Evolutionary conservation across 2,329 filamentous ascomycete species (phyloP).

Genomic region (Cladosporium sp.): DNA sequence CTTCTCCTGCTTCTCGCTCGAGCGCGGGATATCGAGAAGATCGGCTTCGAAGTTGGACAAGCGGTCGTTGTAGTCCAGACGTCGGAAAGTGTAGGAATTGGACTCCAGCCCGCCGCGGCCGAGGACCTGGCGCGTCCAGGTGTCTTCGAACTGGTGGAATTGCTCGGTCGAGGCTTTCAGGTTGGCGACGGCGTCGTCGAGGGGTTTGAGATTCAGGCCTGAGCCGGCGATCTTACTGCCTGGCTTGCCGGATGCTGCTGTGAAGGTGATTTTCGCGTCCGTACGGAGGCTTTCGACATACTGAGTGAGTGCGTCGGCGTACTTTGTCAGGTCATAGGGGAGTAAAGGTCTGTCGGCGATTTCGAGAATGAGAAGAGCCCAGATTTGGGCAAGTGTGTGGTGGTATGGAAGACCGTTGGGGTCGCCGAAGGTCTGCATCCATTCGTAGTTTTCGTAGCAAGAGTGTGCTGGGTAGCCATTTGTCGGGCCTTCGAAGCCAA

Average conservation of each 20-base stretch:
- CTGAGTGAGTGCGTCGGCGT: slow-evolving; percentile 64
- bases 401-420: slow-evolving; percentile 74
- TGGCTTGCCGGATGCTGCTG: slow-evolving; percentile 9
- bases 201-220: slow-evolving; percentile 56
- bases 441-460: slow-evolving; percentile 87
- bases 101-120: slow-evolving; percentile 74
- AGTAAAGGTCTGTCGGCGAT: slow-evolving; percentile 78
- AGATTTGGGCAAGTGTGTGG: slow-evolving; percentile 73
- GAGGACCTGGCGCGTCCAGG: slow-evolving; percentile 74
- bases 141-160: slow-evolving; percentile 75
- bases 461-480: slow-evolving; percentile 70
- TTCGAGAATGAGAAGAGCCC: slow-evolving; percentile 81
- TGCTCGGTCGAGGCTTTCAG: slow-evolving; percentile 62
- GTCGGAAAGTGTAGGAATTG: slow-evolving; percentile 63
- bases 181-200: slow-evolving; percentile 64
- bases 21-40: slow-evolving; percentile 73
- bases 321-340: slow-evolving; percentile 77
- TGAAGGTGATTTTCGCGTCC: slow-evolving; percentile 50
- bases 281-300: slow-evolving; percentile 69
- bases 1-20: slow-evolving; percentile 32
- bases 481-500: slow-evolving; percentile 69
- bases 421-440: slow-evolving; percentile 79
- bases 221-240: slow-evolving; percentile 7
- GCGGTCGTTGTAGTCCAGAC: slow-evolving; percentile 76
- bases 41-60: slow-evolving; percentile 82